These are phyloP conservation scores for Pontederia crassipes DNA, from an alignment of 176 grass and related monocot genomes.

Conservation along the genomic window DNA sequence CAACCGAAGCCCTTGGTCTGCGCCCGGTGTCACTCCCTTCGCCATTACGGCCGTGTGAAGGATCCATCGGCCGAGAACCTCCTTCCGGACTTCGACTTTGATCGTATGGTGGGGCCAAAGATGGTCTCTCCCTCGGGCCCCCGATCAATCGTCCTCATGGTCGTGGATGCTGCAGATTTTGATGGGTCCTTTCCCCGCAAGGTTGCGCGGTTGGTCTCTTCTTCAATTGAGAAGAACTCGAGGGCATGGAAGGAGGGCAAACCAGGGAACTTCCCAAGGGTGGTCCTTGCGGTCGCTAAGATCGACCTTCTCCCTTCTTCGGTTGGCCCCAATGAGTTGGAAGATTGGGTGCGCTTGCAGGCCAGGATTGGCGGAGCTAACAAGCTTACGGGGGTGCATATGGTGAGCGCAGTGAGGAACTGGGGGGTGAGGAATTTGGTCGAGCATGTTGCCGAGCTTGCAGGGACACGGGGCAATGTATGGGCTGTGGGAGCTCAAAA, in stretches of 20 bases:
- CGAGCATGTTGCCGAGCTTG: slow-evolving; percentile 47
- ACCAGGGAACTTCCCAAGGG: slow-evolving; percentile 49
- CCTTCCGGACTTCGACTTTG: slow-evolving; percentile 74
- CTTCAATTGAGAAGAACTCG: slow-evolving; percentile 25
- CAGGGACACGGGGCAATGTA: slow-evolving; percentile 59
- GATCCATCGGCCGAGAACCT: slow-evolving; percentile 48
- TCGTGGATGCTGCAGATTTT: slow-evolving; percentile 66
- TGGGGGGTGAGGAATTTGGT: slow-evolving; percentile 72
- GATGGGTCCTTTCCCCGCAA: slow-evolving; percentile 72
- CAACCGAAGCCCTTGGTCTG: slow-evolving; percentile 30
- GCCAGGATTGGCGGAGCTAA: slow-evolving; percentile 40
- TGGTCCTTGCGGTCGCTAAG: slow-evolving; percentile 58
- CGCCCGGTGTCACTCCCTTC: slow-evolving; percentile 69
- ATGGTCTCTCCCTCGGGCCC: slow-evolving; percentile 61
- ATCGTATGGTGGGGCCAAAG: slow-evolving; percentile 37
- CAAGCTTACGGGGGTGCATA: slow-evolving; percentile 43
- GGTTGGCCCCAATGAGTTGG: slow-evolving; percentile 37
- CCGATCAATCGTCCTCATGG: slow-evolving; percentile 66
- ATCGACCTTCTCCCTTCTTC: slow-evolving; percentile 66
- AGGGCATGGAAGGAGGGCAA: slow-evolving; percentile 35
- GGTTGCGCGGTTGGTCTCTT: slow-evolving; percentile 50
- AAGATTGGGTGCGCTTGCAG: slow-evolving; percentile 46
- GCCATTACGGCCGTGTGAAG: slow-evolving; percentile 69
- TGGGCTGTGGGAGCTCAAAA: slow-evolving; percentile 86
- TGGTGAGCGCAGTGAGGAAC: slow-evolving; percentile 47